Conservation (phyloP, 1,284 basidiomycete species). For the Clitocybe nebularis region DNA sequence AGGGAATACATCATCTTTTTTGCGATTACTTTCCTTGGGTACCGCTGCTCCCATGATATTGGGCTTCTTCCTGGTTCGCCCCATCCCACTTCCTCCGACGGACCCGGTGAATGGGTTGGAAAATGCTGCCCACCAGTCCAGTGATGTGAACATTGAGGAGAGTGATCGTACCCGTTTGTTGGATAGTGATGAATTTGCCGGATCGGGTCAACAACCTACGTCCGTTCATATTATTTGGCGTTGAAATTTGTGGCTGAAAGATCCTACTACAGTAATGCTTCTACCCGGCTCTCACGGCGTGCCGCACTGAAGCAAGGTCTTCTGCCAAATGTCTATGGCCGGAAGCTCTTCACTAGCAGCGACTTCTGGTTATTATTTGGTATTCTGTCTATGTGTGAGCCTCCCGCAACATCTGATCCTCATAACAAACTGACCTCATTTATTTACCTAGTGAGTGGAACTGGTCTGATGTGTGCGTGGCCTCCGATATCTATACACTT, state of each 20-base stretch:
- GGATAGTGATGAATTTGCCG: not conserved
- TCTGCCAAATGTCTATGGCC: slow-evolving; percentile 34
- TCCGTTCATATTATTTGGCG: not conserved
- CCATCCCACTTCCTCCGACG: slow-evolving; percentile 31
- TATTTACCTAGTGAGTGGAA: slow-evolving; percentile 67
- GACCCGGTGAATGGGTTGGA: slow-evolving; percentile 13
- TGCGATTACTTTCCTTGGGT: slow-evolving; percentile 34
- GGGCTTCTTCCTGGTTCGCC: slow-evolving; percentile 36
- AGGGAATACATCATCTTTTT: slow-evolving; percentile 36
- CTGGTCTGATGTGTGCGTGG: slow-evolving; percentile 78
- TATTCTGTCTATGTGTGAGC: slow-evolving; percentile 69
- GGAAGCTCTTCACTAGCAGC: slow-evolving; percentile 27
- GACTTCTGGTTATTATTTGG: slow-evolving; percentile 78
- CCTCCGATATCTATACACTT: slow-evolving; percentile 5
- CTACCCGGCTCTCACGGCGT: slow-evolving; percentile 8
- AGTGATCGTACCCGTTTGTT: slow-evolving; percentile 6
- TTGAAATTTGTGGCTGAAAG: too few relatives aligned
- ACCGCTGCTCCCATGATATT: slow-evolving; percentile 38
- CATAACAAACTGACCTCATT: slow-evolving; percentile 5
- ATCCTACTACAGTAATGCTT: not conserved
- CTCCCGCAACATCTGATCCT: not conserved
- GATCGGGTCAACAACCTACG: not conserved
- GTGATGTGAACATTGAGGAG: slow-evolving; percentile 1
- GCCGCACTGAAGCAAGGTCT: slow-evolving; percentile 15
- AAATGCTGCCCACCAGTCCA: not conserved